Evolutionary conservation across 2,329 filamentous ascomycete genomes (phyloP), one percentile per base, ranked within the genome.

Genomic region (Coniella vitis): DNA sequence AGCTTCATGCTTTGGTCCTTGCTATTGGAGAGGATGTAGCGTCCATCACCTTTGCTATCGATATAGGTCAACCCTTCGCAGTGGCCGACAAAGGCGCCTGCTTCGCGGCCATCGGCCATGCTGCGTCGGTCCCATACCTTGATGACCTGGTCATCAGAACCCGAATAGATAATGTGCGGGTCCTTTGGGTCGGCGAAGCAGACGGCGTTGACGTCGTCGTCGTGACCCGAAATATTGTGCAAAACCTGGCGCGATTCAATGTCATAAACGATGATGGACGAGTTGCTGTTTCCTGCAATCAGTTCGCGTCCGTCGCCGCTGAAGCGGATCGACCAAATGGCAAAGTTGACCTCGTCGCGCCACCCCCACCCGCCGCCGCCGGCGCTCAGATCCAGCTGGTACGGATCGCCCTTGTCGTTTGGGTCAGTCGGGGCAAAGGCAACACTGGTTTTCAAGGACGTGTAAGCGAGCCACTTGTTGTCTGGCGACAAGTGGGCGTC

Each of bases 1-100:
- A 98, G 76, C 68, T 97, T 97, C 81, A 95, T 95, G 37, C 84
- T 91, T 65, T 97, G 93, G 62, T 98, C 93, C 63, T 97, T 98
- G 54, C 83, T 88, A 60, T 98, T 98, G 56, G 85, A 90, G 21
- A 98, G 78, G 8, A 97, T 86, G 64, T 97, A 97, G 49, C 82
- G 73, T 4, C 82, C 82, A 60, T 86, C 82, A 45, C 80, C 80
- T 60, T 86, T 86, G 65, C 78, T 83, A 64, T 86, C 82, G 48
- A 86, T 75, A 59, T 85, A 85, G 0, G 82, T 86, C 43, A 86
- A 60, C 3, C 82, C 82, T 61, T 85, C 79, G 46, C 78, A 74
- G 57, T 86, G 82, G 3, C 82, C 82, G 20, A 84, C 72, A 54
- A 86, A 85, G 1, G 79, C 81, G 10, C 81, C 81, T 0, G 79